phyloP scores from a whole-genome alignment of 1,284 basidiomycete species.

The Ganoderma sinense region DNA sequence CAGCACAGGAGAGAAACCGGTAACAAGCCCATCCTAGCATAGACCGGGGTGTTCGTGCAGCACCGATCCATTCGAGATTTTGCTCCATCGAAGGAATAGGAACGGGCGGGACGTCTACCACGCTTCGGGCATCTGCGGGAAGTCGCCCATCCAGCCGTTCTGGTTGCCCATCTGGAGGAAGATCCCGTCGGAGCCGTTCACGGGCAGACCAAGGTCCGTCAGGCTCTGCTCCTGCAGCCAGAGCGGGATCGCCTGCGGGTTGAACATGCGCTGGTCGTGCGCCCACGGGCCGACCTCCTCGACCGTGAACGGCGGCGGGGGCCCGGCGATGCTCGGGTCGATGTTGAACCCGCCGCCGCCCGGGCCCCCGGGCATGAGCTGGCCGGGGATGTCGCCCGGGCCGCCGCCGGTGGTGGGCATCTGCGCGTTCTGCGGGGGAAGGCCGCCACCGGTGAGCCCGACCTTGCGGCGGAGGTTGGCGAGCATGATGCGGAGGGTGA shows the following conservation, averaged over 20 bases:
- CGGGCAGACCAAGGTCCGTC: constrained; percentile 87
- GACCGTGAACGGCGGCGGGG: constrained; percentile 76
- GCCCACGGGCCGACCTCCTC: constrained; percentile 86
- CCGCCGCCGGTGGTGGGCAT: constrained; percentile 40
- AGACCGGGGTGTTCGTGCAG: not conserved
- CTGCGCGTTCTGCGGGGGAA: constrained; percentile 18
- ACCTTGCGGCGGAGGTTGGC: constrained; percentile 88
- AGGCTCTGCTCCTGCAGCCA: constrained; percentile 91
- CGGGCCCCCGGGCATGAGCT: not conserved
- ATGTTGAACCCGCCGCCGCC: constrained; percentile 52
- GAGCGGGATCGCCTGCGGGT: constrained; percentile 77
- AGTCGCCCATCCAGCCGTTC: constrained; percentile 79
- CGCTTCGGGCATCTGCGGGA: constrained; percentile 80
- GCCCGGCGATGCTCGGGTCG: constrained; percentile 55
- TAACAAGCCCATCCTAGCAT: too few relatives aligned
- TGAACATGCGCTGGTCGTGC: constrained; percentile 76
- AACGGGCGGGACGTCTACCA: constrained; percentile 52
- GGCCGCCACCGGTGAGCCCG: constrained; percentile 64
- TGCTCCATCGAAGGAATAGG: not conserved
- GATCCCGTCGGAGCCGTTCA: constrained; percentile 88
- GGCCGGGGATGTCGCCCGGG: constrained; percentile 2
- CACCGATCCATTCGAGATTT: not conserved
- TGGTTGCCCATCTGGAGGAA: constrained; percentile 78
- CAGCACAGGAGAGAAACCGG: not conserved
- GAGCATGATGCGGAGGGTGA: constrained; percentile 91